A percentile compares a stretch with the other conserved stretches of the same genome.
These are phyloP conservation scores for Moelleriella libera DNA, from an alignment of 2,329 filamentous ascomycete species.

Conservation along the genomic window DNA sequence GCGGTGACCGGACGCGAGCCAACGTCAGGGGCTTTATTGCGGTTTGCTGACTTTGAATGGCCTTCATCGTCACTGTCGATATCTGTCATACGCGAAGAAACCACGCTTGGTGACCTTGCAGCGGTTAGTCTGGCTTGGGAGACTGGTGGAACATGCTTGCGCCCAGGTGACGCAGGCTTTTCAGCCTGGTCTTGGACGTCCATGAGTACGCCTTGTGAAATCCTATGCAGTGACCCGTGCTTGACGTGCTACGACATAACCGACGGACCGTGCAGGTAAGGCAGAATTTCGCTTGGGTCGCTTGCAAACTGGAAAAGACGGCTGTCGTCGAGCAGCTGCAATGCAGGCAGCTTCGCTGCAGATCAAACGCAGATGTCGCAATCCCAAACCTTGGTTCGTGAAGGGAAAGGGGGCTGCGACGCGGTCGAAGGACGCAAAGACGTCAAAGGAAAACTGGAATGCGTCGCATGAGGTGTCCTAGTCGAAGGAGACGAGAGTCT, in stretches of 20 bases:
- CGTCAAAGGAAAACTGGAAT: too few species aligned
- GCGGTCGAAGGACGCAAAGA: too few species aligned
- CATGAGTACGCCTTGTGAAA: slow-evolving; percentile 14
- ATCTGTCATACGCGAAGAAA: slow-evolving; percentile 60
- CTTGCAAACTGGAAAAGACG: neutral
- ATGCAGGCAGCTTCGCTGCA: neutral
- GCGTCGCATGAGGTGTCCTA: too few species aligned
- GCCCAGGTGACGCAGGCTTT: slow-evolving; percentile 20
- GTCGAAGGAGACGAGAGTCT: too few species aligned
- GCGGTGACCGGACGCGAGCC: slow-evolving; percentile 40
- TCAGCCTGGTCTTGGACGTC: slow-evolving; percentile 20
- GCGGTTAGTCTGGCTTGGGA: slow-evolving; percentile 18
- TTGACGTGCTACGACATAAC: slow-evolving; percentile 8
- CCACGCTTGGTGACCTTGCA: slow-evolving; percentile 45
- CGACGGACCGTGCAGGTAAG: neutral
- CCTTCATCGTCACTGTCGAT: slow-evolving; percentile 43
- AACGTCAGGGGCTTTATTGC: slow-evolving; percentile 24
- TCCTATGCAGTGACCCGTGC: neutral
- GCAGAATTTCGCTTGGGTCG: neutral
- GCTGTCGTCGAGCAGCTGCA: neutral
- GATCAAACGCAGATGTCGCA: neutral
- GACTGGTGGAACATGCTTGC: slow-evolving; percentile 23
- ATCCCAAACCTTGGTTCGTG: too few species aligned
- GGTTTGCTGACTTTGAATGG: slow-evolving; percentile 18
- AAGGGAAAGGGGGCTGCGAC: too few species aligned